A percentile compares a stretch with the other conserved stretches of the same genome.
These are phyloP conservation scores for Trichoderma afroharzianum DNA, from an alignment of 2,329 filamentous ascomycete species.

Conservation along the genomic window DNA sequence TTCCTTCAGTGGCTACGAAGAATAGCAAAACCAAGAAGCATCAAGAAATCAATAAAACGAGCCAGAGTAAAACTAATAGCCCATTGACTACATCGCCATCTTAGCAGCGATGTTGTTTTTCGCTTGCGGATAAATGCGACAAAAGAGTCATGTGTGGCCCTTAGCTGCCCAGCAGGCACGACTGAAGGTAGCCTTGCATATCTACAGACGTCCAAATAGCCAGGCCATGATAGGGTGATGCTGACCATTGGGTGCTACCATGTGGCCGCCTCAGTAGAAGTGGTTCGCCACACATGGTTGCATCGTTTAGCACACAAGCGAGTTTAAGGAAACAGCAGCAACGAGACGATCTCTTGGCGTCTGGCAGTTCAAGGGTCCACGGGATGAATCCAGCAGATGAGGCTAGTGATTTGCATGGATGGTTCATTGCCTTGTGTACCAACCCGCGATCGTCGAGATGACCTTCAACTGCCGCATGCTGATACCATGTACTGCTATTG, in stretches of 20 bases:
- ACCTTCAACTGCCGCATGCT: neutral
- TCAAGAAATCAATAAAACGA: neutral
- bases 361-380: neutral
- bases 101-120: neutral
- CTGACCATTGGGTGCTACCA: neutral
- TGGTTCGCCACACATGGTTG: neutral
- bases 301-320: neutral
- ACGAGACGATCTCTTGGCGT: conserved; percentile 2
- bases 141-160: neutral
- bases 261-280: neutral
- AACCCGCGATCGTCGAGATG: neutral
- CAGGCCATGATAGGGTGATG: neutral
- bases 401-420: neutral
- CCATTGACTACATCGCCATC: neutral
- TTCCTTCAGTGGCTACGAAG: neutral
- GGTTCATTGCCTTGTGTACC: neutral
- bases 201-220: neutral
- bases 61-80: neutral
- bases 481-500: neutral
- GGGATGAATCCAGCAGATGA: neutral
- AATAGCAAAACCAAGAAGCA: neutral
- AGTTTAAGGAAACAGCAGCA: neutral
- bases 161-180: neutral
- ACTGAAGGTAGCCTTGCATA: conserved; percentile 1
- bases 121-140: neutral